Evolutionary conservation across 1,284 basidiomycete genomes (phyloP).

Genomic region (Exobasidium rhododendri): DNA sequence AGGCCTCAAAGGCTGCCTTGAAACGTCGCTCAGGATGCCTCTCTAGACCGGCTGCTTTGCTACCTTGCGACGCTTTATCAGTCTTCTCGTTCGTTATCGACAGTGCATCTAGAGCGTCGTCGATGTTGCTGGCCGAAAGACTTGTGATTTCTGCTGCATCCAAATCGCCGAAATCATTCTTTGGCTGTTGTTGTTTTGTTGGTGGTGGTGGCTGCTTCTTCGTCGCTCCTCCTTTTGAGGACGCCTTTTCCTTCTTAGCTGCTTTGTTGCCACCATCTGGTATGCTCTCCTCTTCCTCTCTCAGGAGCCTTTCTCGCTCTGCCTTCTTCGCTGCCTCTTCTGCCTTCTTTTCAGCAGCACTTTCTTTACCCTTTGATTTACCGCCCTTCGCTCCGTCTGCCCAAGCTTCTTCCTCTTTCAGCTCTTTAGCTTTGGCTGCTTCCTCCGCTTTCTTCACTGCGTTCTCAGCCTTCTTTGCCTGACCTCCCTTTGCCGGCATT

Average conservation of each 20-base stretch:
- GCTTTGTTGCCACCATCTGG: conserved; percentile 67
- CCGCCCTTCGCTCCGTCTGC: conserved; percentile 60
- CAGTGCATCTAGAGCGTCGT: conserved; percentile 85
- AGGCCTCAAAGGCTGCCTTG: conserved; percentile 81
- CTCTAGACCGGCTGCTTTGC: conserved; percentile 74
- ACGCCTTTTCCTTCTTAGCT: conserved; percentile 54
- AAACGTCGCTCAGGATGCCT: conserved; percentile 81
- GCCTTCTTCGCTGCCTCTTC: conserved; percentile 59
- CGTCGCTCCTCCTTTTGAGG: conserved; percentile 18
- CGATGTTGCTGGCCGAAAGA: conserved; percentile 79
- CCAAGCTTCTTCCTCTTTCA: conserved; percentile 75
- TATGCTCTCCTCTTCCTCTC: conserved; percentile 74
- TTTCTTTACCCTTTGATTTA: conserved; percentile 60
- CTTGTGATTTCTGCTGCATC: conserved; percentile 46
- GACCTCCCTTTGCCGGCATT: conserved; percentile 21
- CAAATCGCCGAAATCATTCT: conserved; percentile 23
- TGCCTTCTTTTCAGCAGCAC: conserved; percentile 64
- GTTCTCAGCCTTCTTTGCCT: conserved; percentile 87
- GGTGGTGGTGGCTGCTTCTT: no score
- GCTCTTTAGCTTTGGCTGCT: conserved; percentile 64
- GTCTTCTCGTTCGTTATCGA: conserved; percentile 83
- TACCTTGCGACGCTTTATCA: conserved; percentile 73
- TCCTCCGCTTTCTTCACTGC: conserved; percentile 70
- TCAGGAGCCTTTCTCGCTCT: conserved; percentile 60
- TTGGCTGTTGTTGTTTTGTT: neutral